phyloP scores from a whole-genome alignment of 306 rosid genomes.

The Vigna mungo region DNA sequence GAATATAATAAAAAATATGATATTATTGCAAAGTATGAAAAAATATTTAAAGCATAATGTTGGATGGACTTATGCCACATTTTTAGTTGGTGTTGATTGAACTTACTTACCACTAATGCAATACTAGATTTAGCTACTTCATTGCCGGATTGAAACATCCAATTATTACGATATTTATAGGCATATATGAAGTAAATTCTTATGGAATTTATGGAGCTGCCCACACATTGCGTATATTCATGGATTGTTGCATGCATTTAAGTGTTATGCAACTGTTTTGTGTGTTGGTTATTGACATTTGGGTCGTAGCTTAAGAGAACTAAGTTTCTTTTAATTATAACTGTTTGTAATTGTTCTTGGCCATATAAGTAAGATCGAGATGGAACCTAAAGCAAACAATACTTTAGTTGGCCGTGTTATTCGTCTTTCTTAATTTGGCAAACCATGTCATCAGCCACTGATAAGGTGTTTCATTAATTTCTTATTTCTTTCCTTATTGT shows the following conservation, averaged over 20 bases:
- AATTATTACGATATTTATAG: no score
- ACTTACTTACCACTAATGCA: no score
- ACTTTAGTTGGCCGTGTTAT: slow-evolving; percentile 3
- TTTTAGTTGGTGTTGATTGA: no score
- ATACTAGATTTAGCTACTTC: no score
- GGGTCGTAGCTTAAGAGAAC: slow-evolving; percentile 16
- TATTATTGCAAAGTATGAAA: no score
- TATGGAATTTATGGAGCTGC: no score
- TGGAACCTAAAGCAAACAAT: slow-evolving; percentile 29
- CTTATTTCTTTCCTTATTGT: slow-evolving; percentile 23
- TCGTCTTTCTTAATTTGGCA: slow-evolving; percentile 35
- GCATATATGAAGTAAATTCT: no score
- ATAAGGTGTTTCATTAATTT: slow-evolving; percentile 13
- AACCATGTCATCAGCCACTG: not conserved
- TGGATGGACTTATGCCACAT: no score
- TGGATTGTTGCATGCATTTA: slow-evolving; percentile 22
- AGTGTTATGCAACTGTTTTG: not conserved
- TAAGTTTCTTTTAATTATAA: slow-evolving; percentile 31
- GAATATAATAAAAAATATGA: no score
- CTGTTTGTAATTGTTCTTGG: slow-evolving; percentile 18
- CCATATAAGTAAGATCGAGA: slow-evolving; percentile 7
- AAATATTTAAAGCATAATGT: no score
- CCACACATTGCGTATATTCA: not conserved
- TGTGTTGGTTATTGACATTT: slow-evolving; percentile 11
- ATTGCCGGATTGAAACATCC: no score